Conservation (phyloP, 345 rosid genomes). For the Acer yangbiense region DNA sequence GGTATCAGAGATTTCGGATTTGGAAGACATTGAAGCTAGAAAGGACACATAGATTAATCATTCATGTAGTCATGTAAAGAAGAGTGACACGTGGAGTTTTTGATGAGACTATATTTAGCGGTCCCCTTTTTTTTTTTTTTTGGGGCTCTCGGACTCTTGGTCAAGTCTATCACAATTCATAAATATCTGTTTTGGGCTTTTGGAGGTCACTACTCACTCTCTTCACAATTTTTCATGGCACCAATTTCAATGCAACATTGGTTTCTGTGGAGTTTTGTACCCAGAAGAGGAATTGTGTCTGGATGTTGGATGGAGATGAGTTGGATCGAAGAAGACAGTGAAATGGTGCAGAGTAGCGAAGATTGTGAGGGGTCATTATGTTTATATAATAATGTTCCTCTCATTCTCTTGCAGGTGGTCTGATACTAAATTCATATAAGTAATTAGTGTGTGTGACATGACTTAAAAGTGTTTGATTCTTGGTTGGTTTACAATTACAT, state of each 20-base stretch:
- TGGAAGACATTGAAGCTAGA: background rate
- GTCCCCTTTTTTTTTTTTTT: background rate
- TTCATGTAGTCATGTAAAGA: background rate
- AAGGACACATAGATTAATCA: background rate
- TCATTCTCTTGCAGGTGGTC: background rate
- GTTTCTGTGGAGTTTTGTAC: background rate
- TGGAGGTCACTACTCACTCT: too few species aligned
- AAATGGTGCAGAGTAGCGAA: background rate
- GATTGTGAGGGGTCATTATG: background rate
- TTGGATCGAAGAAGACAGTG: background rate
- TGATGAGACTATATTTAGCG: constrained; percentile 3
- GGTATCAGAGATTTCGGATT: background rate
- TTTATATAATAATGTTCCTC: background rate
- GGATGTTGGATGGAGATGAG: constrained; percentile 1
- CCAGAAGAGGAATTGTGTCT: background rate
- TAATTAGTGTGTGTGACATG: background rate
- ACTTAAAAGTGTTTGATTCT: background rate
- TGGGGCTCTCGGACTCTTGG: background rate
- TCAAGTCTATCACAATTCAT: background rate
- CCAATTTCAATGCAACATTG: background rate
- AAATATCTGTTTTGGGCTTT: too few species aligned
- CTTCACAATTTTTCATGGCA: background rate
- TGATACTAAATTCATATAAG: background rate
- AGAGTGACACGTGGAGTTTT: background rate
- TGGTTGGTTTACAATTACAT: background rate